Evolutionary conservation across 345 rosid genomes (phyloP), one percentile per base, ranked within the genome.

Genomic region (Pseudoturritis turrita): DNA sequence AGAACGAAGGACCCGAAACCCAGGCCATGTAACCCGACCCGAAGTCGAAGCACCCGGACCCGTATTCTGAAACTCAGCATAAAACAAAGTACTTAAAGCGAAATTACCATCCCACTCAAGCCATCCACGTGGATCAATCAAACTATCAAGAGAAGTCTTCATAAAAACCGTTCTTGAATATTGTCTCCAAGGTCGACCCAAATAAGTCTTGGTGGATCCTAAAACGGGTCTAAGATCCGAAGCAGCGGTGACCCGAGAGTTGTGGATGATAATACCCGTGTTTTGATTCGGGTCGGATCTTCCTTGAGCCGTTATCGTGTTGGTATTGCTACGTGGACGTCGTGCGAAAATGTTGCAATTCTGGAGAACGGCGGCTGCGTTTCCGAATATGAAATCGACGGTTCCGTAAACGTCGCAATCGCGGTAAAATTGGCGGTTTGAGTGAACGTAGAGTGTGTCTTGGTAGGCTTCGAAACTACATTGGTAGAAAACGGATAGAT

Each of bases 391-490:
- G 62, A 85, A 85, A 62, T 87, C 88, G 0, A 80, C 81, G 0
- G 92, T 86, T 43, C 92, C 96, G 10, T 84, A 82, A 21, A 89
- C 68, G 67, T 80, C 70, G 41, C 96, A 87, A 2, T 84, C 86
- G 29, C 74, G 80, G 45, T 89, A 89, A 75, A 86, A 89, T 18
- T 89, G 91, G 13, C 93, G 69, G 50, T 87, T 78, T 0, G 89
- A 87, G 75, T 87, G 93, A 17, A 78, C 87, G 39, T 77, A 89
- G 46, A 87, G 82, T 0, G 90, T 87, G 73, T 87, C 96, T 57
- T 89, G 90, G 72, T 87, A 84, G 2, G 80, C 90, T 56, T 85
- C 88, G 10, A 87, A 79, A 29, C 89, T 73, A n/a, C 91, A 89
- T 5, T 69, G 75, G 61, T 84, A 87, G 54, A 89, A 86, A 26